These are phyloP conservation scores for Metarhizium guizhouense DNA, from an alignment of 2,329 filamentous ascomycete genomes.

Conservation along the genomic window DNA sequence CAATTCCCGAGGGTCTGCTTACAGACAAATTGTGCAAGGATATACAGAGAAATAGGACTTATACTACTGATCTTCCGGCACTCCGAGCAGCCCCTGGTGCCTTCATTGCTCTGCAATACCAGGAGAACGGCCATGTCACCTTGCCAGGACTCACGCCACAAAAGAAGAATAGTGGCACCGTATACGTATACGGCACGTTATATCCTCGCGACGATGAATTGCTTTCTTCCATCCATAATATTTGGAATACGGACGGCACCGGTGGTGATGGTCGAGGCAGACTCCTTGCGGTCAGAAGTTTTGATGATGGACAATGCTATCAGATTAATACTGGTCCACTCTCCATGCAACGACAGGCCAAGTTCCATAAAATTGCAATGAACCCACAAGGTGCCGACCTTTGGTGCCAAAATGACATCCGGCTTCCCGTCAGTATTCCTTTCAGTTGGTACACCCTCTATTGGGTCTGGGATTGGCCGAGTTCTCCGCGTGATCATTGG, in stretches of 20 bases:
- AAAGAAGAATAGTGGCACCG: background rate
- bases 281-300: background rate
- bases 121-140: background rate
- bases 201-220: background rate
- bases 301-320: constrained; percentile 1
- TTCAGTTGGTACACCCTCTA: background rate
- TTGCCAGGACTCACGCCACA: background rate
- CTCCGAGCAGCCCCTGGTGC: background rate
- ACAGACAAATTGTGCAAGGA: background rate
- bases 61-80: background rate
- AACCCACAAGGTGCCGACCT: background rate
- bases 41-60: background rate
- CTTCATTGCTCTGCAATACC: background rate
- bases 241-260: background rate
- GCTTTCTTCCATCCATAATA: background rate
- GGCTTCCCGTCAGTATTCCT: background rate
- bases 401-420: background rate
- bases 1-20: background rate
- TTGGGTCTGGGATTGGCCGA: constrained; percentile 1
- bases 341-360: background rate
- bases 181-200: background rate
- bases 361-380: background rate
- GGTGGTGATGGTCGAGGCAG: background rate
- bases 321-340: background rate
- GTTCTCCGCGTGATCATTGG: background rate